Conservation (phyloP, 2,329 filamentous ascomycete genomes). For the Fusarium irregulare region DNA sequence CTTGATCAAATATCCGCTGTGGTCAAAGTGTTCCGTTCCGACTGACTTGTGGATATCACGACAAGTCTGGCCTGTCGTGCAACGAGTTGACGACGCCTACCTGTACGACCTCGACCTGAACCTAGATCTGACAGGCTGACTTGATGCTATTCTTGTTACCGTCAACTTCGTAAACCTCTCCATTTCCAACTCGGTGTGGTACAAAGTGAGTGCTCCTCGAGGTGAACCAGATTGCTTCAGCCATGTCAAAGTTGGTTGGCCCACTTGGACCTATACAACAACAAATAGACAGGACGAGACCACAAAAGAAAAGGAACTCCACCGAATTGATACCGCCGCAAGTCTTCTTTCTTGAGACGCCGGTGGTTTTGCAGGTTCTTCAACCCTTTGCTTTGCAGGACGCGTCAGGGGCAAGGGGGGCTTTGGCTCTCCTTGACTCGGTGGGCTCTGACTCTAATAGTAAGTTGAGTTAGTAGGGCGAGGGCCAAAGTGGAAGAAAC, state of each 20-base stretch:
- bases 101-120: not conserved
- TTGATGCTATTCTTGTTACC: conserved; percentile 31
- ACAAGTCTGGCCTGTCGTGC: conserved; percentile 12
- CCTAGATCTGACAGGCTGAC: conserved; percentile 12
- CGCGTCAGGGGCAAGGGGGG: conserved; percentile 19
- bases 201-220: conserved; percentile 11
- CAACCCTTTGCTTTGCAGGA: conserved; percentile 10
- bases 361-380: conserved; percentile 25
- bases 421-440: conserved; percentile 11
- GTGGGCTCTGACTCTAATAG: not conserved
- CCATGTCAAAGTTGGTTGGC: conserved; percentile 12
- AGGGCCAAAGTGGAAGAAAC: conserved; percentile 2
- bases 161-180: not conserved
- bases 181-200: not conserved
- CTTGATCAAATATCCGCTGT: not conserved
- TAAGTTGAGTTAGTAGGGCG: not conserved
- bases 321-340: conserved; percentile 5
- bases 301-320: not conserved
- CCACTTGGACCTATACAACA: conserved; percentile 18
- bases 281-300: not conserved
- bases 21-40: not conserved
- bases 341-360: conserved; percentile 21
- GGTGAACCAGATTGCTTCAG: not conserved
- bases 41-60: conserved; percentile 18
- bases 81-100: conserved; percentile 14